phyloP scores from a whole-genome alignment of 2,329 filamentous ascomycete genomes.

The Chrysoporthe deuterocubensis region DNA sequence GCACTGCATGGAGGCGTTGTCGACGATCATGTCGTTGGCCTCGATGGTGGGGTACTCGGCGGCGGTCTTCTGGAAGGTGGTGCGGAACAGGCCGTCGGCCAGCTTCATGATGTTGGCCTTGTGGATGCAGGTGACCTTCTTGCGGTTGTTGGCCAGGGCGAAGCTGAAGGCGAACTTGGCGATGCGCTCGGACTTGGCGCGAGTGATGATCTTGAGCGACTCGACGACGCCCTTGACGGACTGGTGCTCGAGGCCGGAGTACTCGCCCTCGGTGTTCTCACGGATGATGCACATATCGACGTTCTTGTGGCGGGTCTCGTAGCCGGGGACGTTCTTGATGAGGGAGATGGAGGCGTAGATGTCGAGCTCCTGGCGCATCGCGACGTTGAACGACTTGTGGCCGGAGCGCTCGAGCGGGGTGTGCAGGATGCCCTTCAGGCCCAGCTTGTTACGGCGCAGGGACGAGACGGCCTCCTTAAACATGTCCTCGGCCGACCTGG shows the following conservation, averaged over 20 bases:
- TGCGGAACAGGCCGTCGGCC: conserved; percentile 97
- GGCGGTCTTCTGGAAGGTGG: conserved; percentile 90
- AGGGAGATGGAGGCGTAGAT: conserved; percentile 98
- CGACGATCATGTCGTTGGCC: conserved; percentile 99
- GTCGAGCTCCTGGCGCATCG: conserved; percentile 97
- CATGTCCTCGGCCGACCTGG: conserved; percentile 83
- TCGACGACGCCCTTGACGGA: conserved; percentile 95
- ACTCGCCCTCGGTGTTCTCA: conserved; percentile 99
- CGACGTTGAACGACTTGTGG: conserved; percentile 99
- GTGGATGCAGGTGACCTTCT: conserved; percentile 99
- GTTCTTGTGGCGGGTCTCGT: conserved; percentile 94
- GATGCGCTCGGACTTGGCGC: conserved; percentile 98
- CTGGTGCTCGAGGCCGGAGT: conserved; percentile 98
- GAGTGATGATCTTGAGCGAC: conserved; percentile 99
- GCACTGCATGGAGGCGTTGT: conserved; percentile 99
- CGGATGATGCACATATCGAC: conserved; percentile 99
- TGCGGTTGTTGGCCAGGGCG: conserved; percentile 96
- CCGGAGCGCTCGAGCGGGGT: conserved; percentile 95
- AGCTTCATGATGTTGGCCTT: conserved; percentile 99
- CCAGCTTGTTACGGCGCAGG: conserved; percentile 97
- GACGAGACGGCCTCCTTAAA: conserved; percentile 96
- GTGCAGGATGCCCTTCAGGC: conserved; percentile 97
- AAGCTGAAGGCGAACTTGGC: conserved; percentile 99
- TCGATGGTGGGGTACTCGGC: conserved; percentile 96
- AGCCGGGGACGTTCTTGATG: conserved; percentile 99